Evolutionary conservation across 306 rosid genomes (phyloP).

Genomic region (Trifolium repens): DNA sequence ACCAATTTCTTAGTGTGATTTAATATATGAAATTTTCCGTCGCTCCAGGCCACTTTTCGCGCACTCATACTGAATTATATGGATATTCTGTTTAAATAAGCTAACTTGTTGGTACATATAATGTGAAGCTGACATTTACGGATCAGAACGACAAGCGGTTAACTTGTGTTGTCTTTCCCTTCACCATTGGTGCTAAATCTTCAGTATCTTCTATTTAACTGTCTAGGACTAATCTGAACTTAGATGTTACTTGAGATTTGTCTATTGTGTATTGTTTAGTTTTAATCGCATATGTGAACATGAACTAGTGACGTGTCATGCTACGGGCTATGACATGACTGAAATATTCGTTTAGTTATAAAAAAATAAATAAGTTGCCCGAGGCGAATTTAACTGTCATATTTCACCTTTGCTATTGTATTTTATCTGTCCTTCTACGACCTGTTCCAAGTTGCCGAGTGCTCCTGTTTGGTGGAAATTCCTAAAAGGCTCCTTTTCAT

Average conservation of each 20-base stretch:
- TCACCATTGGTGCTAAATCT: constrained; percentile 59
- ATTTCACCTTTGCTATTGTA: not conserved
- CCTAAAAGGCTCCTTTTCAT: too few relatives aligned
- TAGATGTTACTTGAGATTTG: not conserved
- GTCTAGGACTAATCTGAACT: constrained; percentile 21
- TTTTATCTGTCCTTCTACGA: not conserved
- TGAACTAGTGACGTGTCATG: constrained; percentile 10
- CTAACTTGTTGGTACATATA: constrained; percentile 46
- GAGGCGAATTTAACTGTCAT: not conserved
- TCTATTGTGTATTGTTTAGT: not conserved
- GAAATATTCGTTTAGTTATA: not conserved
- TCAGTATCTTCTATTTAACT: constrained; percentile 44
- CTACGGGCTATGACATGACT: constrained; percentile 3
- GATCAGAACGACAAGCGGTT: constrained; percentile 42
- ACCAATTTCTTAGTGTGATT: constrained; percentile 56
- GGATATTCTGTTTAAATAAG: too few relatives aligned
- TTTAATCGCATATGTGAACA: not conserved
- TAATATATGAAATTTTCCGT: constrained; percentile 77
- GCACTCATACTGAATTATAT: constrained; percentile 64
- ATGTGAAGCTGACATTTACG: constrained; percentile 47
- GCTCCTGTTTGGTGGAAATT: too few relatives aligned
- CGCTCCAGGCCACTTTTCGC: constrained; percentile 63
- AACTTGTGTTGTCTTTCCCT: constrained; percentile 68
- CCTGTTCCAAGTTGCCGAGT: too few relatives aligned
- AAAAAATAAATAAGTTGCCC: constrained; percentile 12